Base-by-base conservation (phyloP, 1,284 basidiomycete species). In the Tylopilus sp. region DNA sequence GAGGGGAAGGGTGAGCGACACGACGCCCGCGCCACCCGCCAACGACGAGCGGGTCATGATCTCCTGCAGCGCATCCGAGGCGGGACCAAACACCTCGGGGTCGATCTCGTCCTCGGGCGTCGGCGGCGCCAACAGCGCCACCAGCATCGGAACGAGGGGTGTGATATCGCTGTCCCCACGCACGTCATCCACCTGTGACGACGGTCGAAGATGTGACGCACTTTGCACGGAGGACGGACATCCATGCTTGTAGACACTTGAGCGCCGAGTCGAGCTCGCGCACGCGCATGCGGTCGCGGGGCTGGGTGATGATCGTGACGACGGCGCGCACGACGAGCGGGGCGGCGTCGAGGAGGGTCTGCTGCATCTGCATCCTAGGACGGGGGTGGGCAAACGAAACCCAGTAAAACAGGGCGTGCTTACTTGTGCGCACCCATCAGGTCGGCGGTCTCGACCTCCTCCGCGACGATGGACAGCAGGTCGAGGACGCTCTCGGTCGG, bases 181-280 rank as follows among this genome's bases (percentile, higher is more conserved):
- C 10, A 17, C 24, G 20, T n/a, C 15, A 8, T n/a, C 33, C n/a
- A 35, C 13, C 7, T n/a, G n/a, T n/a, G n/a, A 22, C 14, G 37
- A 24, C 37, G 25, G 24, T 40, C 20, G 22, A 7, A 25, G 14
- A 25, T 14, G 9, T 49, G 10, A 53, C 81, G 61, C 61, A 91
- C 89, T 83, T 83, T 52, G 82, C 78, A 25, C 82, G 85, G 15
- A 94, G 72, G 42, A 82, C 77, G 4, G 76, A 71, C 62, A 93
- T 82, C 93, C 92, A 95, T 4, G 88, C 84, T 66, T 90, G 85
- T 1, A 94, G 74, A 65, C 90, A 93, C 58, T 81, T 83, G 53
- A 93, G 77, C 0, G 89, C 89, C 0, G 90, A 83, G 24, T 80
- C 76, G 3, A 88, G 75, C 49, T 92, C 82, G 11, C 59, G 66